These are phyloP conservation scores for Cystofilobasidium capitatum DNA, from an alignment of 768 basidiomycete genomes.

Conservation along the genomic window DNA sequence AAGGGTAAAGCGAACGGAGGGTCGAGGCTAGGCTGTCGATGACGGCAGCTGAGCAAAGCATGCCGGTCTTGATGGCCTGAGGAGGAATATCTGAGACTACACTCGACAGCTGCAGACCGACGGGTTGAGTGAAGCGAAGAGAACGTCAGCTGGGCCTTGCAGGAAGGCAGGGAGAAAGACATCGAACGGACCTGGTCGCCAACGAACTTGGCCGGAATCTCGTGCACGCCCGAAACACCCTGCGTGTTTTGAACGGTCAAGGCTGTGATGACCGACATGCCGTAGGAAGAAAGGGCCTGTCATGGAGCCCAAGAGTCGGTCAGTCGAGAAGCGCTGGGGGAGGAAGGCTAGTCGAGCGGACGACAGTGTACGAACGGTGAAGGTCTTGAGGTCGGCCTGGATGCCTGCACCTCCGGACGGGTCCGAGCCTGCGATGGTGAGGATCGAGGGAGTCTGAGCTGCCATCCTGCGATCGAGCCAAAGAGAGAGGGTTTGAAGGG, in stretches of 20 bases:
- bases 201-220: slow-evolving; percentile 60
- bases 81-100: slow-evolving; percentile 64
- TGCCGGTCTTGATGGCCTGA: slow-evolving; percentile 75
- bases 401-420: slow-evolving; percentile 70
- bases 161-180: not conserved
- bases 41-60: slow-evolving; percentile 60
- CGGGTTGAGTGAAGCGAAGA: not conserved
- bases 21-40: slow-evolving; percentile 48
- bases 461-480: too few relatives aligned
- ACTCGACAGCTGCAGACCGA: slow-evolving; percentile 50
- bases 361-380: not conserved
- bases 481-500: too few relatives aligned
- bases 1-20: slow-evolving; percentile 45
- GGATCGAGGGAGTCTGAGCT: slow-evolving; percentile 12
- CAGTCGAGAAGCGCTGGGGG: too few relatives aligned
- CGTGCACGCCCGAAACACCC: slow-evolving; percentile 67
- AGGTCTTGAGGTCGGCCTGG: slow-evolving; percentile 48
- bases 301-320: too few relatives aligned
- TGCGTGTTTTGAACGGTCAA: slow-evolving; percentile 81
- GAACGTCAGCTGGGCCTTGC: not conserved
- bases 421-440: slow-evolving; percentile 18
- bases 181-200: slow-evolving; percentile 53
- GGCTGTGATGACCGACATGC: slow-evolving; percentile 70
- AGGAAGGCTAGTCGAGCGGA: not conserved
- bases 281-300: slow-evolving; percentile 71